A percentile compares a stretch with the other conserved stretches of the same genome.
Conservation (phyloP, 257 asterid species). For the Solanum rostratum region DNA sequence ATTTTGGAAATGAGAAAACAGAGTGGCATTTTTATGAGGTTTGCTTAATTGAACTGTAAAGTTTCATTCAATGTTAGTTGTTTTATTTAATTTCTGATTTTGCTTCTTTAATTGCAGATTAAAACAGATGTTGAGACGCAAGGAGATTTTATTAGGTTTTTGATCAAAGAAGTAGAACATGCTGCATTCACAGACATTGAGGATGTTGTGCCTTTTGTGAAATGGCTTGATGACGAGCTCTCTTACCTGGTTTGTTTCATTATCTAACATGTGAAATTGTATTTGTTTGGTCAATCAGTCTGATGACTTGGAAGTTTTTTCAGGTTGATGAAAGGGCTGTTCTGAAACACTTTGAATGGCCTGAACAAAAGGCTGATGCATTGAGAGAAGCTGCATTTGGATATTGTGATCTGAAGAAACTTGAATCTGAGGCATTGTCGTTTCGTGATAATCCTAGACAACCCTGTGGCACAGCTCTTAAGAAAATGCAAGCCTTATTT, state of each 20-base stretch:
- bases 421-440: conserved; percentile 64
- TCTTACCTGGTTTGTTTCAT: conserved; percentile 42
- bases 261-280: not conserved
- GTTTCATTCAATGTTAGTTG: not conserved
- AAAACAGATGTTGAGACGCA: conserved; percentile 93
- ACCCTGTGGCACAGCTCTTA: conserved; percentile 64
- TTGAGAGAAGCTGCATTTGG: conserved; percentile 98
- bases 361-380: conserved; percentile 92
- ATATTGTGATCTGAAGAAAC: conserved; percentile 79
- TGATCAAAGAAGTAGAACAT: conserved; percentile 81
- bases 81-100: not conserved
- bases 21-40: not conserved
- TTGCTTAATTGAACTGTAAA: not conserved
- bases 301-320: not conserved
- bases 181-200: conserved; percentile 85
- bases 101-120: conserved; percentile 41
- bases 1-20: not conserved
- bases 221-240: conserved; percentile 99
- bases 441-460: conserved; percentile 76
- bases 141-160: conserved; percentile 83
- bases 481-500: conserved; percentile 85
- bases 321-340: conserved; percentile 99
- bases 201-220: conserved; percentile 87
- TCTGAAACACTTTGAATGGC: conserved; percentile 95
- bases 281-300: not conserved